Evolutionary conservation across 805 yeast genomes (phyloP).

Genomic region (Wickerhamomyces canadensis): DNA sequence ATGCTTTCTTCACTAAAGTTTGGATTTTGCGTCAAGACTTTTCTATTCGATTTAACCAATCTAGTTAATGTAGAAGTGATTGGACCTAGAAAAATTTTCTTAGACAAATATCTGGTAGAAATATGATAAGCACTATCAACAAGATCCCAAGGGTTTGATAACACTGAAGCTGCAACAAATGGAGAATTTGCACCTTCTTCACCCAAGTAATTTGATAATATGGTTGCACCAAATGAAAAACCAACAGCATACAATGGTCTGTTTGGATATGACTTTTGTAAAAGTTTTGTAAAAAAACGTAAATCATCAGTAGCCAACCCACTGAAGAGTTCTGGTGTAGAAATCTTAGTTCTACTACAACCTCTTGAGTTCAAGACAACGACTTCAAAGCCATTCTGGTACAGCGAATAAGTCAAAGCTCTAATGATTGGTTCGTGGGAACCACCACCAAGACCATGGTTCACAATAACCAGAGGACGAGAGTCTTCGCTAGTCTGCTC

Average conservation of each 20-base stretch:
- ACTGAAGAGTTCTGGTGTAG: constrained; percentile 61
- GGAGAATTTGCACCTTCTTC: constrained; percentile 52
- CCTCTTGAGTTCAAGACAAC: constrained; percentile 69
- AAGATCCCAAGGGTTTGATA: constrained; percentile 75
- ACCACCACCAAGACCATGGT: constrained; percentile 78
- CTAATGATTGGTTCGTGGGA: constrained; percentile 71
- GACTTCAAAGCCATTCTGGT: constrained; percentile 44
- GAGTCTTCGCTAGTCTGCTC: constrained; percentile 27
- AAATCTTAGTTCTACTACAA: constrained; percentile 67
- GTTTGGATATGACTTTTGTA: constrained; percentile 48
- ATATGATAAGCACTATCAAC: constrained; percentile 45
- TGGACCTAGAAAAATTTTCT: constrained; percentile 35
- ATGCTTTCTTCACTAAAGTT: constrained; percentile 29
- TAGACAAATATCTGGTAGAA: constrained; percentile 32
- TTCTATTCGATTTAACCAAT: constrained; percentile 39
- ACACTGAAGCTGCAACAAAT: constrained; percentile 51
- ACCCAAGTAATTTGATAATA: constrained; percentile 62
- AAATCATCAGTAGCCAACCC: constrained; percentile 70
- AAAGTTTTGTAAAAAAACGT: constrained; percentile 47
- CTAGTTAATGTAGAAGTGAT: constrained; percentile 37
- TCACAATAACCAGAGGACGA: constrained; percentile 54
- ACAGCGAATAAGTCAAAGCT: constrained; percentile 42
- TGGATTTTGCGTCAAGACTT: constrained; percentile 27
- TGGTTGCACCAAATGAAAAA: constrained; percentile 67
- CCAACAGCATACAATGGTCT: constrained; percentile 65